Base-by-base conservation (phyloP, 1,139 yeast species). In the Wickerhamiella infanticola region DNA sequence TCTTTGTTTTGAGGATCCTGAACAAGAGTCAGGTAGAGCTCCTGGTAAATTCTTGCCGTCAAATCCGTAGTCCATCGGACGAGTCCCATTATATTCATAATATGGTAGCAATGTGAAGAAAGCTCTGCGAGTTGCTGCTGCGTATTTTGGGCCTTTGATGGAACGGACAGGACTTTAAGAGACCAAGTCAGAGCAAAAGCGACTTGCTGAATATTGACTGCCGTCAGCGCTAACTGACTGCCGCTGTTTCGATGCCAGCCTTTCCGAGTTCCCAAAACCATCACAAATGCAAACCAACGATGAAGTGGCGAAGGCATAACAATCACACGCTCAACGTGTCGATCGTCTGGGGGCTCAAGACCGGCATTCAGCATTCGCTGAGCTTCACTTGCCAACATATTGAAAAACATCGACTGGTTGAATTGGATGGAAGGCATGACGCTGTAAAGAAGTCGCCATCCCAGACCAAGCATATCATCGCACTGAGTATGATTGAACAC, bases 51-150 rank as follows among this genome's bases (percentile, higher is more conserved):
- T 50, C 73, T 75, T 0, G 77, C 73, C 54, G 82, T 67, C 48
- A 82, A 70, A 57, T 84, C 94, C 39, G 81, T 68, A 48, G 80
- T 69, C 94, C 94, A 85, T 53, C 83, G 72, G n/a, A 80, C 72
- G 39, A 78, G 73, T 0, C 95, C 94, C 24, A 81, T 61, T 45
- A 81, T 68, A 29, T 48, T 67, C 68, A 47, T 42, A n/a, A 56
- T 44, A 44, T 47, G 55, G 35, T 39, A 49, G 47, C 57, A 52
- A 35, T 47, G 47, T 4, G 54, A 49, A 5, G 51, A 40, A 11
- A 53, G 50, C 37, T 54, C 56, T 2, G 41, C 39, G 18, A 52
- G 45, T 23, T 47, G 47, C 39, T 50, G 49, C 9, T 48, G 51
- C 1, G 48, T 36, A 8, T 37, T 42, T 7, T 48, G 50, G 35